Conservation (phyloP, 2,329 filamentous ascomycete species). For the Arthrobotrys sinensis region DNA sequence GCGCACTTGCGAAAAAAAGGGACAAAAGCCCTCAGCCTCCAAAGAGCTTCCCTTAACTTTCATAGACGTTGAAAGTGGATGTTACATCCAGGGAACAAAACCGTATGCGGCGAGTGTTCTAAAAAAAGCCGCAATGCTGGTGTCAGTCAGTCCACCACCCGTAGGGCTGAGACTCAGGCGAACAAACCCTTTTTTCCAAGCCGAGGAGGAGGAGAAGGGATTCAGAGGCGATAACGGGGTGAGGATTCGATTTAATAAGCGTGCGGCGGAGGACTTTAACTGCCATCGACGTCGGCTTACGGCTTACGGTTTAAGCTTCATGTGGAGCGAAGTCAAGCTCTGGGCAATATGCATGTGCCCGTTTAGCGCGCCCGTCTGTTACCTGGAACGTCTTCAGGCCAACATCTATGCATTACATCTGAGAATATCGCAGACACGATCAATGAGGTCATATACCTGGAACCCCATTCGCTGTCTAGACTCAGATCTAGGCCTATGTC, state of each 20-base stretch:
- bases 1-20: not conserved
- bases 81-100: conserved; percentile 17
- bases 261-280: too few species aligned
- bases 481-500: not conserved
- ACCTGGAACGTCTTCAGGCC: not conserved
- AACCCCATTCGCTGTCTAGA: not conserved
- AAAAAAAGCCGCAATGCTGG: conserved; percentile 10
- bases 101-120: conserved; percentile 18
- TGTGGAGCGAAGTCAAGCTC: conserved; percentile 30
- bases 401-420: not conserved
- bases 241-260: too few species aligned
- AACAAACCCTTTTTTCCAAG: not conserved
- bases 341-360: conserved; percentile 21
- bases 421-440: not conserved
- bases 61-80: not conserved
- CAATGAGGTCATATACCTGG: not conserved
- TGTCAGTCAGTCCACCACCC: not conserved
- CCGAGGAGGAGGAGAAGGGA: too few species aligned
- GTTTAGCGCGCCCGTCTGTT: conserved; percentile 5
- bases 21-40: not conserved
- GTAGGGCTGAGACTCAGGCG: conserved; percentile 15
- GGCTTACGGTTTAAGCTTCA: conserved; percentile 17
- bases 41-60: not conserved
- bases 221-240: too few species aligned
- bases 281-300: not conserved